Conservation (phyloP, 495 filamentous ascomycete species). For the Neurospora africana region DNA sequence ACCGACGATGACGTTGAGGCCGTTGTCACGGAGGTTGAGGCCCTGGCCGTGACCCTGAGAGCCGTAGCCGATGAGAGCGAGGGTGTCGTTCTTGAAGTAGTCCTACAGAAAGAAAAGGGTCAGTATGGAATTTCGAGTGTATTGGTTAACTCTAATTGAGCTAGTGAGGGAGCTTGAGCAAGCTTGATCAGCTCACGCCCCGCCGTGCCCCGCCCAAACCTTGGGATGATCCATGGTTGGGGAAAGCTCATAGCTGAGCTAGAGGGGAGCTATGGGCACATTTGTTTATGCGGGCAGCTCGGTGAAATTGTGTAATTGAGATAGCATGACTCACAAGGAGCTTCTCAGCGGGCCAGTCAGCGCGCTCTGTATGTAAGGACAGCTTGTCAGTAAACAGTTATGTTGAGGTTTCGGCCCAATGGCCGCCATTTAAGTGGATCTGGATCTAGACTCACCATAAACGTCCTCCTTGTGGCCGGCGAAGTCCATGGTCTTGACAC, state of each 20-base stretch:
- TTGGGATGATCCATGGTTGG: neutral
- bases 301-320: neutral
- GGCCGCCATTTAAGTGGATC: neutral
- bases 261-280: neutral
- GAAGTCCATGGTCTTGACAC: slow-evolving; percentile 88
- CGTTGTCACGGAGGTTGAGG: slow-evolving; percentile 98
- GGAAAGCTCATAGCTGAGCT: neutral
- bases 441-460: slow-evolving; percentile 50
- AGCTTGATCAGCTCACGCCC: neutral
- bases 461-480: slow-evolving; percentile 86
- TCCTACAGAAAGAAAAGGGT: slow-evolving; percentile 41
- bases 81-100: slow-evolving; percentile 99
- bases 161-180: neutral
- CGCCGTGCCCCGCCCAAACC: neutral
- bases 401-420: neutral
- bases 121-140: neutral
- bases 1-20: slow-evolving; percentile 95
- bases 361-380: slow-evolving; percentile 57
- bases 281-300: neutral
- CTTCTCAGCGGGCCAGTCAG: slow-evolving; percentile 97
- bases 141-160: neutral
- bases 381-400: slow-evolving; percentile 5
- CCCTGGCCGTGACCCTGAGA: slow-evolving; percentile 98
- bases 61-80: slow-evolving; percentile 97
- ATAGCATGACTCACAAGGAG: slow-evolving; percentile 56